Percentiles rank a stretch among this genome's conserved stretches.
Evolutionary conservation across 2,329 filamentous ascomycete genomes (phyloP).

Genomic region (Arthrinium puccinioides): DNA sequence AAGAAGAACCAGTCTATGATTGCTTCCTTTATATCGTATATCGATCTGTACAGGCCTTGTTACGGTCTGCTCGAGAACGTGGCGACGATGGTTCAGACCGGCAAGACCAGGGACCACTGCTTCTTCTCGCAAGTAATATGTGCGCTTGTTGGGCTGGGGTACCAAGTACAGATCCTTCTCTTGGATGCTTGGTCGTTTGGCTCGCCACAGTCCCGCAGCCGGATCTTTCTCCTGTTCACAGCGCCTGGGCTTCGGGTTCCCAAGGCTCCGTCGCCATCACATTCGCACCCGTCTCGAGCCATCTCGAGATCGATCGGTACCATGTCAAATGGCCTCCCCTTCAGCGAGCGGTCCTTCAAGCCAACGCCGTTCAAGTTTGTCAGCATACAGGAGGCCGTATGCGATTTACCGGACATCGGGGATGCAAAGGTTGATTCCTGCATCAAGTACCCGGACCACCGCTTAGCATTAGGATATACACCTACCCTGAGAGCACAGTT

Average conservation of each 20-base stretch:
- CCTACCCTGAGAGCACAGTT: conserved; percentile 37
- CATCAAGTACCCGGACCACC: conserved; percentile 61
- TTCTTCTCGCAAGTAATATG: conserved; percentile 69
- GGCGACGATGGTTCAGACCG: conserved; percentile 49
- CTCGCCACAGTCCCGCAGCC: conserved; percentile 55
- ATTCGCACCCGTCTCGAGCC: conserved; percentile 45
- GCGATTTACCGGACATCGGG: conserved; percentile 54
- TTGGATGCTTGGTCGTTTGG: conserved; percentile 65
- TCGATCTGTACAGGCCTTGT: conserved; percentile 69
- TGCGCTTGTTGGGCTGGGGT: conserved; percentile 67
- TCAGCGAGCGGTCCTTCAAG: conserved; percentile 42
- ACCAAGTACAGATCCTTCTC: conserved; percentile 62
- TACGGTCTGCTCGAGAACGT: conserved; percentile 78
- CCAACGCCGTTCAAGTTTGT: conserved; percentile 55
- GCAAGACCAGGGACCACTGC: conserved; percentile 45
- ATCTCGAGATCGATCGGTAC: conserved; percentile 40
- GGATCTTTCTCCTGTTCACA: conserved; percentile 66
- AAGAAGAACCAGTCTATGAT: conserved; percentile 69
- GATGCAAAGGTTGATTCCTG: conserved; percentile 57
- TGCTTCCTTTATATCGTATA: conserved; percentile 65
- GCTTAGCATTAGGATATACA: conserved; percentile 36
- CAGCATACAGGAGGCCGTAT: conserved; percentile 43
- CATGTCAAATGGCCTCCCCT: conserved; percentile 51
- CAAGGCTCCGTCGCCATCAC: conserved; percentile 48
- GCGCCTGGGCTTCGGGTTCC: conserved; percentile 58